These are phyloP conservation scores for Hypoxylon fuscum DNA, from an alignment of 495 filamentous ascomycete genomes.

Conservation along the genomic window DNA sequence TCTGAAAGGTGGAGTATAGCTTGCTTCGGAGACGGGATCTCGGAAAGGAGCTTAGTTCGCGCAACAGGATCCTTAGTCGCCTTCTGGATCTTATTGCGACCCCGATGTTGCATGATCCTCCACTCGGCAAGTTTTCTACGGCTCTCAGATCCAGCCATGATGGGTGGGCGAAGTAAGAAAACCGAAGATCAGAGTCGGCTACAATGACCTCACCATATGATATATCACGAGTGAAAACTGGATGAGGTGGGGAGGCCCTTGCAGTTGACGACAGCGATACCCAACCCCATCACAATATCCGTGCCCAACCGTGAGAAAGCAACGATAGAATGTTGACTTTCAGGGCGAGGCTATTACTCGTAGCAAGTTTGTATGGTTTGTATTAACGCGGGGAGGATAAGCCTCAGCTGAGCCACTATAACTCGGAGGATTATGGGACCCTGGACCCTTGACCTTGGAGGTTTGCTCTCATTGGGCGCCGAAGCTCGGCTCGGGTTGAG, in stretches of 20 bases:
- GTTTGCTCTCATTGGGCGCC: not conserved
- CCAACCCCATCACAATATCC: constrained; percentile 17
- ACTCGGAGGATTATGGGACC: no score
- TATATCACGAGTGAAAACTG: constrained; percentile 12
- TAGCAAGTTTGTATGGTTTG: no score
- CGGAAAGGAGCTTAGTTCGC: constrained; percentile 31
- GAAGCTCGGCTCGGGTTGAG: not conserved
- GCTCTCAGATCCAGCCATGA: constrained; percentile 26
- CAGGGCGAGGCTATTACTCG: no score
- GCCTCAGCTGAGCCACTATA: constrained; percentile 28
- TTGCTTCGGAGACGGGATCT: constrained; percentile 31
- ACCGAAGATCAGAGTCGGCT: not conserved
- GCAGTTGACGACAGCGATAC: not conserved
- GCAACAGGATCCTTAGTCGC: constrained; percentile 37
- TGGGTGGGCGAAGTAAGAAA: not conserved
- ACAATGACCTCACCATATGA: constrained; percentile 17
- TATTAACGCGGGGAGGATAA: no score
- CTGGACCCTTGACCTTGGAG: no score
- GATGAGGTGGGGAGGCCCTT: constrained; percentile 13
- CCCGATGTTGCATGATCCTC: constrained; percentile 34
- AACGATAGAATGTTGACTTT: constrained; percentile 2
- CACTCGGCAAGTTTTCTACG: constrained; percentile 30
- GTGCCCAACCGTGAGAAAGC: constrained; percentile 13
- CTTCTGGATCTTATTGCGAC: constrained; percentile 38
- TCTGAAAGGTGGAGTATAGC: constrained; percentile 28